Conservation (phyloP, 129 eudicot genomes). For the Pseudognaphalium luteoalbum region DNA sequence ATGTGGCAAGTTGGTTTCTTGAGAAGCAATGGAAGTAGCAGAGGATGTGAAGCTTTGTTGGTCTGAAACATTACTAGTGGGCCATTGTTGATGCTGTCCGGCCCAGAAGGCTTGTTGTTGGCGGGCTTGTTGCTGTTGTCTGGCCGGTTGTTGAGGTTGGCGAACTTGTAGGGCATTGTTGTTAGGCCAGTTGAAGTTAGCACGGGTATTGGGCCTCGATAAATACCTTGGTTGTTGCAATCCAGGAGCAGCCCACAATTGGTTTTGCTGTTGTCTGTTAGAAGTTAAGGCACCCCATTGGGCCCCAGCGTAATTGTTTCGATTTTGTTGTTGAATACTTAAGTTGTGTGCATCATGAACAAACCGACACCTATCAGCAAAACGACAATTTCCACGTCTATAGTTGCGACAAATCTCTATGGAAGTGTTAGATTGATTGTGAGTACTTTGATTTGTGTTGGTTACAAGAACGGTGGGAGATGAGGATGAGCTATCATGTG, state of each 20-base stretch:
- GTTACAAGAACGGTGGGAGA: neutral
- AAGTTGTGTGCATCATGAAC: neutral
- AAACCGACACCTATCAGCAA: neutral
- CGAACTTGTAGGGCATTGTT: too few species aligned
- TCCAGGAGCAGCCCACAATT: too few species aligned
- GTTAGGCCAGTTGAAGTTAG: too few species aligned
- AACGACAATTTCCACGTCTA: neutral
- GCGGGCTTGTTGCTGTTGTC: too few species aligned
- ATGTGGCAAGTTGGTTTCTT: neutral
- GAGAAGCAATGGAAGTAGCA: neutral
- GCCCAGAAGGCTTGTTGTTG: too few species aligned
- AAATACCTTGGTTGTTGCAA: too few species aligned
- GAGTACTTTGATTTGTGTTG: neutral
- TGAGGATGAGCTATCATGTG: neutral
- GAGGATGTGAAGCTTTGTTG: neutral
- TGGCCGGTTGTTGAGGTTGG: too few species aligned
- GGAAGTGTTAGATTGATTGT: neutral
- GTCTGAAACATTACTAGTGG: neutral
- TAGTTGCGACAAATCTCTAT: neutral
- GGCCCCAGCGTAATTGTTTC: neutral
- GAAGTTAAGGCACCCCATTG: too few species aligned
- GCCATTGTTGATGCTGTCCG: too few species aligned
- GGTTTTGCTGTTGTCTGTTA: too few species aligned
- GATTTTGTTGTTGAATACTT: neutral
- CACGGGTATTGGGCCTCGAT: too few species aligned